Evolutionary conservation across 2,329 filamentous ascomycete species (phyloP).

Genomic region (Epichloe coenophiala): DNA sequence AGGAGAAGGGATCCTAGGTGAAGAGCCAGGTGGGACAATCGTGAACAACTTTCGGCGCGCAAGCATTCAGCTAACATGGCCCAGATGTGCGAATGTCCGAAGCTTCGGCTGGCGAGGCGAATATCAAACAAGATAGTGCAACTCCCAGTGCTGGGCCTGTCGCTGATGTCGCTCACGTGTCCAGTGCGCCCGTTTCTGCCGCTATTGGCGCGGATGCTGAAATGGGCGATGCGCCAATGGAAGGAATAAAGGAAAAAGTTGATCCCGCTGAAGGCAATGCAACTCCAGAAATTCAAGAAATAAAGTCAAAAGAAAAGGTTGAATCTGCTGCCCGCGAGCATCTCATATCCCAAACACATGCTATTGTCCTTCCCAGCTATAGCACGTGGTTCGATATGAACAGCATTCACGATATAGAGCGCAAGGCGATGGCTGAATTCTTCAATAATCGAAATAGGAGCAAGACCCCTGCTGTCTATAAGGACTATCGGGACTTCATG

Average conservation of each 20-base stretch:
- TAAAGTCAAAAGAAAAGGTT: slow-evolving; percentile 64
- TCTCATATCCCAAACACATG: slow-evolving; percentile 83
- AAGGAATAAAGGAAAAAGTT: slow-evolving; percentile 32
- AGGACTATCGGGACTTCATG: slow-evolving; percentile 99
- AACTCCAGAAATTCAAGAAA: slow-evolving; percentile 39
- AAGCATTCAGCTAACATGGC: too few relatives aligned
- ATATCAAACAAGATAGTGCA: too few relatives aligned
- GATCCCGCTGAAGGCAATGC: slow-evolving; percentile 31
- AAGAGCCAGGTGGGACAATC: slow-evolving; percentile 31
- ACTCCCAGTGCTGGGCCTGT: too few relatives aligned
- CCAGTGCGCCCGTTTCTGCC: too few relatives aligned
- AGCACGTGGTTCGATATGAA: slow-evolving; percentile 99
- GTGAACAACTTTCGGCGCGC: too few relatives aligned
- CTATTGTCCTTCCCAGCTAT: slow-evolving; percentile 94
- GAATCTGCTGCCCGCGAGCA: slow-evolving; percentile 85
- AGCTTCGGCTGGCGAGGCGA: too few relatives aligned
- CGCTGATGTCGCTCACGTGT: too few relatives aligned
- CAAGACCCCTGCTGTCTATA: slow-evolving; percentile 95
- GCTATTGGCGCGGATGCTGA: too few relatives aligned
- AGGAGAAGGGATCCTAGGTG: slow-evolving; percentile 25
- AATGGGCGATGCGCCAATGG: slow-evolving; percentile 54
- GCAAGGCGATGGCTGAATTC: slow-evolving; percentile 91
- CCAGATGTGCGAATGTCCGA: too few relatives aligned
- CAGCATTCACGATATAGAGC: slow-evolving; percentile 76
- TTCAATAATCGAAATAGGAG: slow-evolving; percentile 97